Base-by-base conservation (phyloP, 2,329 filamentous ascomycete genomes). In the Sporothrix variecibatus region DNA sequence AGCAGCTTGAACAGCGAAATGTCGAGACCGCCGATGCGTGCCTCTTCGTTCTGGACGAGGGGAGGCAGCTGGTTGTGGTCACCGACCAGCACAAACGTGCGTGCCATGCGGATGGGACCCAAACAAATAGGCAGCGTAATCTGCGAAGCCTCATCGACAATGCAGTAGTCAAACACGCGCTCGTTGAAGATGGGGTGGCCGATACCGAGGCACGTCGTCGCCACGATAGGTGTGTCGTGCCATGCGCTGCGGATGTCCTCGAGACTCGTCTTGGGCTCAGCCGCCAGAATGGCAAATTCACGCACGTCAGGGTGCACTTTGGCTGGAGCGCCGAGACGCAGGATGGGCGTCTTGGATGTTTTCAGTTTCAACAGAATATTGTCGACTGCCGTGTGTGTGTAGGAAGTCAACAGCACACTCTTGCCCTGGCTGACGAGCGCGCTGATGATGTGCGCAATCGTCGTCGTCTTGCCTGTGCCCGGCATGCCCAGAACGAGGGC, bases 401-500 rank as follows among this genome's bases (percentile, higher is more conserved):
- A 98, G 0, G 95, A 98, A 0, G 96, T 97, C 56, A 99, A 85
- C 7, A 99, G 85, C 17, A 99, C 94, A 73, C 93, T 97, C 83
- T 98, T 98, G 12, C 94, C 93, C 81, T 97, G 93, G 0, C 92
- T 90, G 5, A 96, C 92, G 40, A 99, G 86, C 0, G 95, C 94
- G 62, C 94, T 91, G 79, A 99, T 98, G 78, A 99, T 98, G 81
- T 98, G 95, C 5, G 95, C 94, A 79, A 99, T 98, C 0, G 96
- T 99, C 0, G 96, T 99, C 2, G 96, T 99, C 83, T 99, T 99
- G 74, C 96, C 96, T 0, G 96, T 99, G 8, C 96, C 96, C 1
- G 96, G 96, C 96, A 99, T 99, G 38, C 96, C 96, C 26, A 99
- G 89, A 15, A 99, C 95, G n/a, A 99, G 87, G 8, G 96, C 95